Base-by-base conservation (phyloP, 2,329 filamentous ascomycete species). In the Ustulina deusta region DNA sequence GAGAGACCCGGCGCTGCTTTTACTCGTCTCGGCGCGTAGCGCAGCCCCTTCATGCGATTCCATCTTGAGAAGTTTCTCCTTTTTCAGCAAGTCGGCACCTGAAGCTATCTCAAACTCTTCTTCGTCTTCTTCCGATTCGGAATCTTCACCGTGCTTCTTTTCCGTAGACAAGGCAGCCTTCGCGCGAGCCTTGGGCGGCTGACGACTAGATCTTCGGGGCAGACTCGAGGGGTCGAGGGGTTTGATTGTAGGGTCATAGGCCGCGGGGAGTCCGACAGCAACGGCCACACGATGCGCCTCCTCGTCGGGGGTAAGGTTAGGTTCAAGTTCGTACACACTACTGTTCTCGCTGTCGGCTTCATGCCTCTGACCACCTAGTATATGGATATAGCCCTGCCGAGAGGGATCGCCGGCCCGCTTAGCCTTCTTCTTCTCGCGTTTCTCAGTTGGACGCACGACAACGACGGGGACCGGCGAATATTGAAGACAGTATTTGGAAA, bases 401-500 rank as follows among this genome's bases (percentile, higher is more conserved):
- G 83, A 85, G 6, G 93, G 90, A 74, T 97, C 93, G 61, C 91
- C 89, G 58, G 89, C 87, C 34, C 94, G 90, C 83, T 97, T 97
- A 66, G 87, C 86, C 81, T 96, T 97, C 82, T 97, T 97, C 81
- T 96, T 96, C 76, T 93, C 88, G 22, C 94, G 91, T 81, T 97
- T 97, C 69, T 92, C 91, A 36, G 91, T 92, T 40, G 94, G 94
- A 3, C 94, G 89, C 10, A 97, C 94, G 36, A 97, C 94, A 34
- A 97, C 94, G 7, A 97, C 94, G 0, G 94, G 94, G 1, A 97
- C 93, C 0, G 94, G 94, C 1, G 93, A 97, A 78, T 97, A 94
- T 77, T 97, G 94, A 13, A 97, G 85, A 75, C 94, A 97, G 81
- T 97, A 97, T 78, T 97, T 97, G 29, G 93, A 97, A 51, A 97